Percentiles rank a stretch among this genome's conserved stretches.
Conservation (phyloP, 1,284 basidiomycete genomes). For the Ganoderma meredithae region DNA sequence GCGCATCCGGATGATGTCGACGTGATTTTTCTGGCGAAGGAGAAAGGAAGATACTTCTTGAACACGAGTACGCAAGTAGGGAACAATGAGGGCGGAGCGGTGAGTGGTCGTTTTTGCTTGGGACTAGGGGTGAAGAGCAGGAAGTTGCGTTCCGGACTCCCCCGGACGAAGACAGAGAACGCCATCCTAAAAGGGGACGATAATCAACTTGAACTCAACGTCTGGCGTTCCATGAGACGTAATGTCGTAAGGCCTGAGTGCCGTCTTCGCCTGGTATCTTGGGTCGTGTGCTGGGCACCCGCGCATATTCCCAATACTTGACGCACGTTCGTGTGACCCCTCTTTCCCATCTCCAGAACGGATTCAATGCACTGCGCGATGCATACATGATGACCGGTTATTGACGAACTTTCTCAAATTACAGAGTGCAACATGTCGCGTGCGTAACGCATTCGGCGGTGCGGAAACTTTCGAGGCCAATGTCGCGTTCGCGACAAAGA, state of each 20-base stretch:
- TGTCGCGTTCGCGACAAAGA: slow-evolving; percentile 88
- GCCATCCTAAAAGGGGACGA: background rate
- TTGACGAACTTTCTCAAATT: background rate
- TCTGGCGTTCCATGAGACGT: background rate
- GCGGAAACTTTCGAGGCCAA: slow-evolving; percentile 91
- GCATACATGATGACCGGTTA: background rate
- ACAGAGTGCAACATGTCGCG: slow-evolving; percentile 79
- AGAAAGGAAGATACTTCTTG: slow-evolving; percentile 82
- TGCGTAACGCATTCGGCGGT: slow-evolving; percentile 92
- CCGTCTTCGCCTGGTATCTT: background rate
- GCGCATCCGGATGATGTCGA: slow-evolving; percentile 83
- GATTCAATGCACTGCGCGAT: background rate
- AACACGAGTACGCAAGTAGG: slow-evolving; percentile 94
- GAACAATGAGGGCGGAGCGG: slow-evolving; percentile 91
- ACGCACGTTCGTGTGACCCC: background rate
- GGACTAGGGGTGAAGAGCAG: background rate
- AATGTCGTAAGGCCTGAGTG: background rate
- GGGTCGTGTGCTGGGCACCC: background rate
- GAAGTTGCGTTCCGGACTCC: slow-evolving; percentile 1
- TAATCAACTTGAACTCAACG: background rate
- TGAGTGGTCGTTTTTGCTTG: slow-evolving; percentile 39
- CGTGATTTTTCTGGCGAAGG: slow-evolving; percentile 80
- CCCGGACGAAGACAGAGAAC: background rate
- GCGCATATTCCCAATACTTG: background rate
- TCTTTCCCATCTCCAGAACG: background rate